phyloP scores from a whole-genome alignment of 2,329 filamentous ascomycete genomes.

The Rutstroemia sp. region DNA sequence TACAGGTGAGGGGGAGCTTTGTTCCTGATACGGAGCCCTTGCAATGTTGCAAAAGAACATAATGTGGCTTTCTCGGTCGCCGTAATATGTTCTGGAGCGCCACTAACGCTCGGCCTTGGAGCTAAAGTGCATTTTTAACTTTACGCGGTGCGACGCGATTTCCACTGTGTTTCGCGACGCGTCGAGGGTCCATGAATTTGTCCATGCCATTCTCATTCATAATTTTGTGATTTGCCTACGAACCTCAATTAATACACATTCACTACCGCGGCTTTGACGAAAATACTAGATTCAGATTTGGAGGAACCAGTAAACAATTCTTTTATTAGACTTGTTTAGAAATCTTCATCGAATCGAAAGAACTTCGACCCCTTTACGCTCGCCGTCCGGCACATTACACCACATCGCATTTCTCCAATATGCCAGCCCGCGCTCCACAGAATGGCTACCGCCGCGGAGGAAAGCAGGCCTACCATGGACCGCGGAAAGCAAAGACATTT shows the following conservation, averaged over 20 bases:
- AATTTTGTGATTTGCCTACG: constrained; percentile 4
- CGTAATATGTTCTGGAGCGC: not conserved
- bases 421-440: constrained; percentile 56
- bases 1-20: not conserved
- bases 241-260: not conserved
- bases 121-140: not conserved
- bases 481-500: constrained; percentile 65
- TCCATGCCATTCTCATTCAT: not conserved
- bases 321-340: constrained; percentile 24
- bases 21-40: not conserved
- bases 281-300: not conserved
- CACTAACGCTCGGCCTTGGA: no score
- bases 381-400: constrained; percentile 2
- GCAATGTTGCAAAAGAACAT: not conserved
- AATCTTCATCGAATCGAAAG: constrained; percentile 5
- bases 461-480: constrained; percentile 64
- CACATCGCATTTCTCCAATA: constrained; percentile 22
- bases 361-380: not conserved
- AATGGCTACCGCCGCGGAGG: constrained; percentile 61
- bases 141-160: constrained; percentile 6
- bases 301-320: constrained; percentile 15
- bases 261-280: not conserved
- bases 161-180: not conserved
- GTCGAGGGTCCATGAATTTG: not conserved
- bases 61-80: not conserved